Conservation (phyloP, 306 rosid species). For the Bauhinia variegata region DNA sequence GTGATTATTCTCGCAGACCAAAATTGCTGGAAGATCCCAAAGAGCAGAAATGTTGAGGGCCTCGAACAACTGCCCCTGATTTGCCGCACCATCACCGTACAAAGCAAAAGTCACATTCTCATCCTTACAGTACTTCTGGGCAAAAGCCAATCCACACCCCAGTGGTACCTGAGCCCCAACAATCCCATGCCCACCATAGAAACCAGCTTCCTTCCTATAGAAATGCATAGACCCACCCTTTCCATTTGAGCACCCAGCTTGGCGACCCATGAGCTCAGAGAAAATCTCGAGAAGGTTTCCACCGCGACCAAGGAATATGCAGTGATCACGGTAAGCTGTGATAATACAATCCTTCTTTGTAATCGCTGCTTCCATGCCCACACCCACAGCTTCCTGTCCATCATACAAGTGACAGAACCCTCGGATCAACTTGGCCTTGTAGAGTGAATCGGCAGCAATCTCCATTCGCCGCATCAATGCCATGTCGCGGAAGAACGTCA, state of each 20-base stretch:
- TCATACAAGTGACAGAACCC: conserved; percentile 96
- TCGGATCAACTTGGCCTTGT: conserved; percentile 88
- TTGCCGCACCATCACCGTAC: conserved; percentile 96
- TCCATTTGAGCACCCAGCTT: conserved; percentile 74
- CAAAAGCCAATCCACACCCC: conserved; percentile 91
- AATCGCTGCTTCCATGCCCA: conserved; percentile 86
- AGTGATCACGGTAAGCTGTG: conserved; percentile 89
- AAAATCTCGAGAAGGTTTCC: conserved; percentile 64
- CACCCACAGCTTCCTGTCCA: conserved; percentile 88
- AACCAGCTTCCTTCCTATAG: conserved; percentile 70
- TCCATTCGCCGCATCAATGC: conserved; percentile 92
- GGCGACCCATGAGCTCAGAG: conserved; percentile 83
- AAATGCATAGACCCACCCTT: conserved; percentile 98
- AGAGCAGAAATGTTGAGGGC: conserved; percentile 91
- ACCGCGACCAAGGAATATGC: conserved; percentile 76
- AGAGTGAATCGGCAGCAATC: conserved; percentile 94
- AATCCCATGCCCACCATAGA: conserved; percentile 91
- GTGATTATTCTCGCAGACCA: conserved; percentile 97
- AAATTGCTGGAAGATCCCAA: conserved; percentile 90
- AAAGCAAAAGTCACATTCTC: conserved; percentile 73
- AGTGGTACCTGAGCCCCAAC: conserved; percentile 94
- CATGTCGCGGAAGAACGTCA: conserved; percentile 73
- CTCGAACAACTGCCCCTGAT: conserved; percentile 93
- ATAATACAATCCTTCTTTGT: conserved; percentile 72
- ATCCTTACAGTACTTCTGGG: conserved; percentile 77